Base-by-base conservation (phyloP, 139 green algal species). In the Desmodesmus armatus region DNA sequence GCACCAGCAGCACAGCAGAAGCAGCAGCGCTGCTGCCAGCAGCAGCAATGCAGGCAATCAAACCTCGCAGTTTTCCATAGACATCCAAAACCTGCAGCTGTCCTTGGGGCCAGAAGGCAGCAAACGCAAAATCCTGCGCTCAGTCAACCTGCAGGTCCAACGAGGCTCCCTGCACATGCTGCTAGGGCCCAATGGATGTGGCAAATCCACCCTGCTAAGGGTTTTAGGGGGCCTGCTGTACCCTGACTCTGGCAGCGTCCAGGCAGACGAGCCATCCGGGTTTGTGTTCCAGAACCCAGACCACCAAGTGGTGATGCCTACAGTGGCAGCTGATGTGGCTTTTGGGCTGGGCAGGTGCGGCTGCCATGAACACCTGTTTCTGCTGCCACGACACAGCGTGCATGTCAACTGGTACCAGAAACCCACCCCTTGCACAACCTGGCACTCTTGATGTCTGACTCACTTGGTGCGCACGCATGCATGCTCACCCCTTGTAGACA, bases 251-350 rank as follows among this genome's bases (percentile, higher is more conserved):
- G 96, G 97, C 27, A 49, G 3, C 0, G 86, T 95, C 1, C 51
- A 88, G 7, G 78, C 77, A 3, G 88, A 94, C 17, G 70, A 74
- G n/a, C 94, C 95, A 2, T 90, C 87, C 2, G 94, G 91, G 29
- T 98, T 99, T 87, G 97, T 99, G 37, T 98, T 99, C 82, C 97
- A 99, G 74, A 99, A 99, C 87, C 97, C 97, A 2, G 97, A 99
- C 84, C 96, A 99, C 86, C 96, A 99, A 78, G 91, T 93, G 35
- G 78, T 99, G 23, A 94, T 99, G 92, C 96, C 96, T 9, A 98
- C 96, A 7, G 97, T 98, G 5, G 94, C 91, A 5, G 93, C 96
- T 39, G 97, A 99, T 75, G 97, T 99, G 19, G 97, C 97, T 0
- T 99, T 99, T 88, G 96, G 96, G 1, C 90, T 99, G 0, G 94